phyloP scores from a whole-genome alignment of 257 asterid genomes.

The Solanum rostratum region DNA sequence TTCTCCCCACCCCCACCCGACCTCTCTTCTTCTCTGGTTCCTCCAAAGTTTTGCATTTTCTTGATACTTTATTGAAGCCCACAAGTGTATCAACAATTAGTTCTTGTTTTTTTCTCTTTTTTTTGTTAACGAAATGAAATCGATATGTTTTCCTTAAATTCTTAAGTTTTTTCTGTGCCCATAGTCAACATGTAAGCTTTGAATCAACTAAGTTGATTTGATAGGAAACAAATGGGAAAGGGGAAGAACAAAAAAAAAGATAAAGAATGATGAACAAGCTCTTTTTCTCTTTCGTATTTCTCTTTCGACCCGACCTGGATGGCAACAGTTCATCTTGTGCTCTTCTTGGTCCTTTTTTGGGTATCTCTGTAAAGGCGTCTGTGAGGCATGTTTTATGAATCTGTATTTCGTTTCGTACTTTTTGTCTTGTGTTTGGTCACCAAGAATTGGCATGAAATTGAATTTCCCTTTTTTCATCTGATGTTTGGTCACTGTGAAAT shows the following conservation, averaged over 20 bases:
- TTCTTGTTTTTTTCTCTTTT: background rate
- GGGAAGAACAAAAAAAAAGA: constrained; percentile 11
- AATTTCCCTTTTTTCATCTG: background rate
- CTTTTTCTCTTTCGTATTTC: constrained; percentile 79
- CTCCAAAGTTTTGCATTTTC: background rate
- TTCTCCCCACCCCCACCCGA: background rate
- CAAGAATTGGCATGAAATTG: background rate
- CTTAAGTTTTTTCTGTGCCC: background rate
- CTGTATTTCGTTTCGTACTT: background rate
- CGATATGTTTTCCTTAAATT: constrained; percentile 29
- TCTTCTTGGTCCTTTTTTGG: constrained; percentile 89
- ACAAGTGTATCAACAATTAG: background rate
- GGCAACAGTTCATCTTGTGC: constrained; percentile 86
- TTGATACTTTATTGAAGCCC: background rate
- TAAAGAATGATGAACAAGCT: constrained; percentile 65
- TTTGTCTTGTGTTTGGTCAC: background rate
- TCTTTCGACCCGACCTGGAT: constrained; percentile 49
- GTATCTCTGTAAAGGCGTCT: constrained; percentile 78
- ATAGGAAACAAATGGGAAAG: too few species aligned
- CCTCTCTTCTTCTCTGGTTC: background rate
- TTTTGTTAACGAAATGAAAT: constrained; percentile 24
- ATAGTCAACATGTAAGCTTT: constrained; percentile 43
- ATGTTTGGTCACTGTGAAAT: background rate
- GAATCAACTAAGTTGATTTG: constrained; percentile 20
- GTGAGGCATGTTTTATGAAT: constrained; percentile 47